Evolutionary conservation across 192 early-diverging fungal species (phyloP), one percentile per base, ranked within the genome.

Genomic region (Allomyces macrogynus): DNA sequence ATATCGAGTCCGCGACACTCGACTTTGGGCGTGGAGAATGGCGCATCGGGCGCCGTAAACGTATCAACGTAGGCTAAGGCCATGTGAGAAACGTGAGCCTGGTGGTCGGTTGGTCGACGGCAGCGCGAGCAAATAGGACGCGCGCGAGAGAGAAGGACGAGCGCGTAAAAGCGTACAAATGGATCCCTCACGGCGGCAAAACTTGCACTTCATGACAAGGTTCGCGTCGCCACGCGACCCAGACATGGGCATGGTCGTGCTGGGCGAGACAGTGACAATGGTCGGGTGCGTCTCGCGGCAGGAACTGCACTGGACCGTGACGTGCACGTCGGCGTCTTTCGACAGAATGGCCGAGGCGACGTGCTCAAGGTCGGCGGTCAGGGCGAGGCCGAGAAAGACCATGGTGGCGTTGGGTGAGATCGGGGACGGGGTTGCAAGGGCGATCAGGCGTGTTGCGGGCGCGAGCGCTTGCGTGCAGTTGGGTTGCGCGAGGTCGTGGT

Each of bases 201-300:
- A 89, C 77, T 93, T 90, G 84, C 91, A 97, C 49, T 73, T 72
- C 87, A 97, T 92, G 40, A 89, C 84, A 49, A 94, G 70, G 71
- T 93, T 93, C 43, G 92, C 89, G 16, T 78, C 77, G 27, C 89
- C 89, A 67, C 88, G 77, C 64, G 82, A 84, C 61, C 87, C 86
- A 27, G 81, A 72, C 64, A 87, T 80, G 27, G 86, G 77, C 22
- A 70, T 76, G 49, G 49, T 20, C 49, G 49, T 57, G 20, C 49
- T 57, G 49, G 49, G 49, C 49, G 49, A 57, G 16, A 57, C 49
- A 10, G 20, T n/a, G 16, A 57, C 49, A 5, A 20, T 14, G 49
- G 49, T n/a, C 12, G 49, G 9, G 16, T 57, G 12, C 20, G 20
- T 57, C 49, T 57, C 49, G 49, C 20, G 12, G 49, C 49, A 57